These are phyloP conservation scores for Scheffersomyces segobiensis DNA, from an alignment of 1,139 yeast species.

Conservation along the genomic window DNA sequence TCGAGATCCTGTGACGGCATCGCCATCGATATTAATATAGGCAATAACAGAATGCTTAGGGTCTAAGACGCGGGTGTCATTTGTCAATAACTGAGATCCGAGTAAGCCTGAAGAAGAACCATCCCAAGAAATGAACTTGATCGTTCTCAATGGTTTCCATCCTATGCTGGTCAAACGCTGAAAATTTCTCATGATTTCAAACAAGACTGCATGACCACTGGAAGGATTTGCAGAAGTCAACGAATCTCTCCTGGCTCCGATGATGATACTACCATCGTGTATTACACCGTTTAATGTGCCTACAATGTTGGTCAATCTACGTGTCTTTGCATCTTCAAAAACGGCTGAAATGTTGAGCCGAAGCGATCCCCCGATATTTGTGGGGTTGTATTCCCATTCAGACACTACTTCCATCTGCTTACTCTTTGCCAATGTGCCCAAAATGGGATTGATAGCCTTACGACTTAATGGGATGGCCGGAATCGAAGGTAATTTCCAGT, in stretches of 20 bases:
- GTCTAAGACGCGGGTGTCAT: constrained; percentile 22
- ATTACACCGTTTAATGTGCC: constrained; percentile 41
- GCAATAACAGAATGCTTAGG: constrained; percentile 29
- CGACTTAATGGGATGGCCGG: constrained; percentile 41
- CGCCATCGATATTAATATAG: constrained; percentile 43
- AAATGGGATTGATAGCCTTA: constrained; percentile 31
- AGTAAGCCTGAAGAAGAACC: constrained; percentile 36
- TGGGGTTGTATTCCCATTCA: constrained; percentile 31
- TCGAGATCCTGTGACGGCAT: constrained; percentile 40
- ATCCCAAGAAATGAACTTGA: constrained; percentile 48
- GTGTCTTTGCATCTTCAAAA: constrained; percentile 12
- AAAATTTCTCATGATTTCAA: constrained; percentile 43
- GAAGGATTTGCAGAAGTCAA: constrained; percentile 39
- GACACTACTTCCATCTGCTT: constrained; percentile 12
- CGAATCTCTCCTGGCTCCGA: constrained; percentile 46
- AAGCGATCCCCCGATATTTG: constrained; percentile 10
- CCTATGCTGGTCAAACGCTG: constrained; percentile 34
- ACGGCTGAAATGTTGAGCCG: constrained; percentile 19
- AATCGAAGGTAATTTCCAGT: constrained; percentile 17
- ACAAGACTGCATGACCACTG: constrained; percentile 42
- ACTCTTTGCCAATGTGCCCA: constrained; percentile 22
- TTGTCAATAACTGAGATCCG: constrained; percentile 30
- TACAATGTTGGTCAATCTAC: constrained; percentile 34
- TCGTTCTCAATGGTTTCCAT: constrained; percentile 47
- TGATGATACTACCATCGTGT: constrained; percentile 42